Conservation (phyloP, 495 filamentous ascomycete genomes). For the Neurospora africana region DNA sequence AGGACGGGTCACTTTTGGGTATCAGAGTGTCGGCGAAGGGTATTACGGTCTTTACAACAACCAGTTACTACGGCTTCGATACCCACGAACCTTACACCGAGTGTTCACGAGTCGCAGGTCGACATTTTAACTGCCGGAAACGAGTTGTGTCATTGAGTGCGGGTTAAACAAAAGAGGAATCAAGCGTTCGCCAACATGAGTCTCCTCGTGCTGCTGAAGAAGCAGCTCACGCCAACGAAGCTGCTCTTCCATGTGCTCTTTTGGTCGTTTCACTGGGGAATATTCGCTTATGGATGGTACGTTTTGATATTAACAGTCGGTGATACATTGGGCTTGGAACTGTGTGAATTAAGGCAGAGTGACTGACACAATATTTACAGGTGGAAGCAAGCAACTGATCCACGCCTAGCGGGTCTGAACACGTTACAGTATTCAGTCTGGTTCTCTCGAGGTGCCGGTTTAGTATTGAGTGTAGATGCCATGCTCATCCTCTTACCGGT, state of each 20-base stretch:
- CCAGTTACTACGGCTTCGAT: neutral
- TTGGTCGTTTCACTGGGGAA: constrained; percentile 67
- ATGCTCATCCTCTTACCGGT: constrained; percentile 86
- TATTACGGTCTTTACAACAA: neutral
- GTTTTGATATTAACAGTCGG: constrained; percentile 13
- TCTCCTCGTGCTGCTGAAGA: constrained; percentile 31
- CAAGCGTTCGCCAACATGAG: constrained; percentile 28
- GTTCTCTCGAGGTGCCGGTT: constrained; percentile 86
- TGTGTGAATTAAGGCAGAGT: neutral
- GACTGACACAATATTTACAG: constrained; percentile 31
- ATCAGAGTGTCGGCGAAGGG: neutral
- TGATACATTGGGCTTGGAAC: neutral
- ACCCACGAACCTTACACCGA: neutral
- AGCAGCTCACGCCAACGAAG: constrained; percentile 56
- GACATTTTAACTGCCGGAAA: constrained; percentile 26
- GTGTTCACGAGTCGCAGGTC: constrained; percentile 37
- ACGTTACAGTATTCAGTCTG: constrained; percentile 79
- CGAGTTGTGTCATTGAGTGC: constrained; percentile 10
- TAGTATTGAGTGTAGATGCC: constrained; percentile 71
- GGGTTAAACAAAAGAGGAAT: constrained; percentile 13
- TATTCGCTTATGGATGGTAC: constrained; percentile 88
- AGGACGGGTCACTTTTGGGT: neutral
- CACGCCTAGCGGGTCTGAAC: constrained; percentile 65
- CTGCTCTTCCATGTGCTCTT: constrained; percentile 77
- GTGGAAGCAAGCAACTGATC: constrained; percentile 63